Evolutionary conservation across 192 early-diverging fungal species (phyloP), one percentile per base, ranked within the genome.

Genomic region (Phlyctochytrium planicorne): DNA sequence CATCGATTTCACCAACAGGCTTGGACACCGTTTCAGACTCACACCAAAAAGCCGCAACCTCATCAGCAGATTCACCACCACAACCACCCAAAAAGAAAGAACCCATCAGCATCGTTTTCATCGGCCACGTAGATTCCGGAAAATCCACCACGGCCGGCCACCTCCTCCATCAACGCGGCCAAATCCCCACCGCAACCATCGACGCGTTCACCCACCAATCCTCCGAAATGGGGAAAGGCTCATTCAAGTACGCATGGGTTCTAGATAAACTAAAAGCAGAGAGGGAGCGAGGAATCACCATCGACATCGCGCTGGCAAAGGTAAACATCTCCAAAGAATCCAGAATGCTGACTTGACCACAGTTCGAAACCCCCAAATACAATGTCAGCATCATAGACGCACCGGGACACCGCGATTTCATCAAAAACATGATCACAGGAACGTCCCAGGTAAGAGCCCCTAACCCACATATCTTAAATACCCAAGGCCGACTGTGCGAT

Each of bases 71-170:
- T 40, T 63, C 30, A 63, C 17, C 23, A 20, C 35, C 16, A 27
- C 24, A 69, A 23, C 61, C 63, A 61, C 60, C 60, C 34, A 69
- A 69, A 50, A 61, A 69, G 68, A 69, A 69, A 61, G 52, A 63
- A 50, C 68, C 61, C 88, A 84, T 79, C 52, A 71, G 70, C 71
- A 74, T 80, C 60, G 81, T 82, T 64, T 93, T 98, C 84, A 94
- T 94, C 83, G 94, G 96, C 77, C 95, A 98, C 94, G 96, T 98
- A 90, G 96, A 97, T 89, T 98, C 95, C 80, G 95, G 97, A 84
- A 98, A 98, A 90, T 98, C 95, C 80, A 98, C 97, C 89, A 97
- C 95, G 79, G 97, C 95, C 74, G 97, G 97, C 84, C 97, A 96
- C 87, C 89, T 98, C 85, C 93, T 98, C 88, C 97, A 95, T 91